Evolutionary conservation across 345 rosid genomes (phyloP), one percentile per base, ranked within the genome.

Genomic region (Melastoma malabathricum): DNA sequence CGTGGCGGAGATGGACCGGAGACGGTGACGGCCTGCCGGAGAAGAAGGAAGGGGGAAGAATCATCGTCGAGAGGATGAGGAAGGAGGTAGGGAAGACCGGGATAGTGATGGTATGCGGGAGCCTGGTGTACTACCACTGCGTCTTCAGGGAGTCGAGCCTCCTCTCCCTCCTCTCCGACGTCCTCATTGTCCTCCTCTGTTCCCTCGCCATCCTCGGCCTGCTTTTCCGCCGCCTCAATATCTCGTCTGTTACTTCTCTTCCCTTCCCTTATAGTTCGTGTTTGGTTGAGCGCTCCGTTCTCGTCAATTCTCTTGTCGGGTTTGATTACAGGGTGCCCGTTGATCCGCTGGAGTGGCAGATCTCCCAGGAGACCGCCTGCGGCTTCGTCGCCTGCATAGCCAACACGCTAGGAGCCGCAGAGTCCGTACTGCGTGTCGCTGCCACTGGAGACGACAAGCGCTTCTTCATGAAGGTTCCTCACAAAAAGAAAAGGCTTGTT

Each of bases 201-300:
- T 92, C 98, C 5, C 96, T 92, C 64, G 98, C 98, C 64, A 92
- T 92, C 59, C 96, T 92, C 54, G 98, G 98, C 64, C 96, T 92
- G 25, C 95, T 92, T 53, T 87, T 87, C 29, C 98, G 98, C 53
- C 95, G 87, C 62, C 71, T 92, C 70, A 84, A 81, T 73, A 81
- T 92, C 51, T 80, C 95, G 96, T 92, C 70, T 10, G 72, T 22
- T n/a, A 13, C 39, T 9, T 1, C 31, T 16, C 20, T 51, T 50
- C 44, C 48, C 46, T 46, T 6, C 39, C 1, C 44, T 34, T n/a
- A 4, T 13, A 20, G 41, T 14, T 18, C 12, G 4, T 9, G 10
- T 23, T 45, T 6, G n/a, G 16, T 44, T 25, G 34, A 17, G 1
- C 43, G 17, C 10, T 6, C 14, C 3, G 5, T 18, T 5, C 43